Conservation (phyloP, 768 basidiomycete genomes). For the Suillus brevipes region DNA sequence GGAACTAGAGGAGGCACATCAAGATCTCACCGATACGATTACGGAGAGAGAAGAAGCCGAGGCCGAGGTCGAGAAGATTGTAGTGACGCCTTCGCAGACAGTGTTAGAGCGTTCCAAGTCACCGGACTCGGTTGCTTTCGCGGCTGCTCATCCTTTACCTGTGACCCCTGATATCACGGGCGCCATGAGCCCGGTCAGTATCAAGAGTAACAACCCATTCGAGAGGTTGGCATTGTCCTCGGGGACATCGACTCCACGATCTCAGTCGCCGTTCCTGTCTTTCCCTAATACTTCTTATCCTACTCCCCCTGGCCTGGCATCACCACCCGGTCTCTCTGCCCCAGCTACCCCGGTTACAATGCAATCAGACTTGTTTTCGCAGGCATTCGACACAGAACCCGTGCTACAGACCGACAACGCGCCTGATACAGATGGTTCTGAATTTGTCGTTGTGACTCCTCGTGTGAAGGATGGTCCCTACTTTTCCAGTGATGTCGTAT, state of each 20-base stretch:
- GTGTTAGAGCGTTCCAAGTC: constrained; percentile 38
- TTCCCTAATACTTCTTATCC: constrained; percentile 42
- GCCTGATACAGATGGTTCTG: constrained; percentile 23
- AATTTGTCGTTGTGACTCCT: constrained; percentile 23
- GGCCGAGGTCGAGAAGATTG: constrained; percentile 42
- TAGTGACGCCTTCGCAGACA: constrained; percentile 7
- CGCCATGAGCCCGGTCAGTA: constrained; percentile 44
- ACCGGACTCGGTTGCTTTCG: constrained; percentile 52
- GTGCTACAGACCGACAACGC: constrained; percentile 16
- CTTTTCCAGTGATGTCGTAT: constrained; percentile 23
- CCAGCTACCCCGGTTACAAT: constrained; percentile 10
- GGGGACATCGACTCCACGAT: constrained; percentile 41
- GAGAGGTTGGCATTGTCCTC: constrained; percentile 61
- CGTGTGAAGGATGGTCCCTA: constrained; percentile 14
- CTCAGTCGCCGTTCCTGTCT: constrained; percentile 62
- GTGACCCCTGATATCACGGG: constrained; percentile 62
- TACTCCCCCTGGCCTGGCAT: constrained; percentile 33
- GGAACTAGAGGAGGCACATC: constrained; percentile 68
- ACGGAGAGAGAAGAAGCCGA: constrained; percentile 60
- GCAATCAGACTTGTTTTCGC: constrained; percentile 50
- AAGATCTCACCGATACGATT: constrained; percentile 50
- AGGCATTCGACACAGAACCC: constrained; percentile 20
- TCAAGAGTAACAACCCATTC: constrained; percentile 92
- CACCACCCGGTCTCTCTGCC: constrained; percentile 14
- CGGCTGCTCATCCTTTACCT: constrained; percentile 74